Base-by-base conservation (phyloP, 768 basidiomycete species). In the Serendipita vermifera region DNA sequence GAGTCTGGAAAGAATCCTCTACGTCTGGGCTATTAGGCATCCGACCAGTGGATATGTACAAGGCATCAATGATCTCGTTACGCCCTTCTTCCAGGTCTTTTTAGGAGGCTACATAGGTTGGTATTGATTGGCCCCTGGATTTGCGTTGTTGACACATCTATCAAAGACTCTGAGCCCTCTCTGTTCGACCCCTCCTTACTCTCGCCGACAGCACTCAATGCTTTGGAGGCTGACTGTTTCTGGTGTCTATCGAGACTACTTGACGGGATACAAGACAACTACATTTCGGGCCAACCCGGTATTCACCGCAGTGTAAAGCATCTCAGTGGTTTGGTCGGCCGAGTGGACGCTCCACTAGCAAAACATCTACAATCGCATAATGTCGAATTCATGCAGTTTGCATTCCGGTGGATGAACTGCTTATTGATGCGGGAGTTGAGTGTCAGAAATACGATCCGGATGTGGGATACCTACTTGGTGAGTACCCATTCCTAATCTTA, bases 351-450 rank as follows among this genome's bases (percentile, higher is more conserved):
- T 17, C 89, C 91, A 2, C 77, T 99, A n/a, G 77, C 83, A 3
- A 72, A 79, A 5, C 96, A 99, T 70, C 76, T 99, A 54, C 83
- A 85, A 59, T 72, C 82, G 9, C 85, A 99, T 69, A 88, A 87
- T 63, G 92, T 99, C 62, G 93, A 98, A 72, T 99, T 96, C 66
- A 96, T 99, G 84, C 96, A 99, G 67, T 99, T 99, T 64, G 94
- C 96, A 35, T 99, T 99, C 71, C 79, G 96, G 54, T 99, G 96
- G 96, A 97, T 99, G 92, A 98, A 99, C 65, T 97, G 96, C 66
- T 71, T 99, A 53, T 75, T 98, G 58, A 97, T 99, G 94, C 78
- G 96, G 57, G 96, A 98, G 72, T 87, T 99, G 61, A 94, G 86
- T 62, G 91, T 99, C 48, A 81, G 84, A 63, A 94, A 97, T 67